Conservation (phyloP, 768 basidiomycete genomes). For the Lactarius psammicola region DNA sequence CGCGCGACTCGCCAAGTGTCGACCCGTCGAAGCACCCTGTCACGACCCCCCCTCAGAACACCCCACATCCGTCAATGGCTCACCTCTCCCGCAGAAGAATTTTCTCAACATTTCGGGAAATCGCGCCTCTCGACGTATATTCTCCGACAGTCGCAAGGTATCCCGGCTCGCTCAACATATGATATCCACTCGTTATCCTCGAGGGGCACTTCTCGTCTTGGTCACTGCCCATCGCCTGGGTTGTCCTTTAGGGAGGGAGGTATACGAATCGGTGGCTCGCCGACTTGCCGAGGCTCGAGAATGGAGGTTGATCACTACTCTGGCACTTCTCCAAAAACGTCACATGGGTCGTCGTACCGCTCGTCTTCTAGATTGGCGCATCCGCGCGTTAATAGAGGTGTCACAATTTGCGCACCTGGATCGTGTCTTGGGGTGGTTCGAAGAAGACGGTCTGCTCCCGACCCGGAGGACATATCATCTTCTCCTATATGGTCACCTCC, state of each 20-base stretch:
- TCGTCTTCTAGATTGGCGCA: constrained; percentile 69
- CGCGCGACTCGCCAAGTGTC: background rate
- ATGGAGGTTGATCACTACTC: constrained; percentile 52
- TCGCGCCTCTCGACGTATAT: background rate
- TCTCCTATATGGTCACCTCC: constrained; percentile 63
- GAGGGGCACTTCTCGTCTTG: constrained; percentile 46
- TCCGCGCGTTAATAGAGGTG: constrained; percentile 57
- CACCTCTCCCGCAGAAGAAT: background rate
- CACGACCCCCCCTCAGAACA: constrained; percentile 6
- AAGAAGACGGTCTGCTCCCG: constrained; percentile 45
- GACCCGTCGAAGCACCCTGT: background rate
- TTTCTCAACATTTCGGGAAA: background rate
- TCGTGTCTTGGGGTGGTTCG: constrained; percentile 51
- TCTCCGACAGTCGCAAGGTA: constrained; percentile 26
- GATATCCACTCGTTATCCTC: constrained; percentile 32
- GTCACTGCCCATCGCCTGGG: constrained; percentile 50
- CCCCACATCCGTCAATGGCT: constrained; percentile 3
- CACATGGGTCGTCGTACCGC: constrained; percentile 50
- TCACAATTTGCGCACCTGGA: constrained; percentile 45
- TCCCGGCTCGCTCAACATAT: constrained; percentile 20
- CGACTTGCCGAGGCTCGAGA: constrained; percentile 45
- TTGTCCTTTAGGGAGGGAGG: constrained; percentile 47
- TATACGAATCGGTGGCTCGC: constrained; percentile 57
- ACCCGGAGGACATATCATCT: constrained; percentile 67
- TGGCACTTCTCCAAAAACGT: constrained; percentile 49